phyloP scores from a whole-genome alignment of 75 land plant species.

The Selaginella tamariscina region DNA sequence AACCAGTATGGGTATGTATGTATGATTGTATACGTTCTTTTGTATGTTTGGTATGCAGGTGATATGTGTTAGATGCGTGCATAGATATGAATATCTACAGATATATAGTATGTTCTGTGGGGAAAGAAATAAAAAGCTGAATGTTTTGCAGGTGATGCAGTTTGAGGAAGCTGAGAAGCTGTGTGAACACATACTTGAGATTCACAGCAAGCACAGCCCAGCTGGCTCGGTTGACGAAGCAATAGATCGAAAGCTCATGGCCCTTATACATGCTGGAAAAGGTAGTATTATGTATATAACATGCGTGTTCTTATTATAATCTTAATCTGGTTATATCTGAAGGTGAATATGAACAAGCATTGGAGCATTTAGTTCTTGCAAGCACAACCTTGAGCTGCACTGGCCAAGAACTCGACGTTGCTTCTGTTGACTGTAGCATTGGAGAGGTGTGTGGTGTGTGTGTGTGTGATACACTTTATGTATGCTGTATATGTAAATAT shows the following conservation, averaged over 20 bases:
- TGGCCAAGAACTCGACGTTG: background rate
- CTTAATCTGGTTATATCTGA: no score
- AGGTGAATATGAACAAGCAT: conserved; percentile 2
- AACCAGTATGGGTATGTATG: background rate
- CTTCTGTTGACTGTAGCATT: conserved; percentile 8
- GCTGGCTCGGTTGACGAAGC: background rate
- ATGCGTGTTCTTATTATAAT: no score
- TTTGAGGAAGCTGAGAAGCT: conserved; percentile 9
- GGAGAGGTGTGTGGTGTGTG: no score
- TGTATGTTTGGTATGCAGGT: background rate
- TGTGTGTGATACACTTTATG: no score
- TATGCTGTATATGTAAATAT: no score
- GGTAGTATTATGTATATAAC: no score
- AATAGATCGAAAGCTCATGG: conserved; percentile 3
- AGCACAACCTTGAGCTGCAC: background rate
- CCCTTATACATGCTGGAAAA: background rate
- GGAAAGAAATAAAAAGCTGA: background rate
- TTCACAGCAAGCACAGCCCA: background rate
- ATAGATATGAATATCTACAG: background rate
- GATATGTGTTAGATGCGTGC: background rate
- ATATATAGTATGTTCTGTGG: background rate
- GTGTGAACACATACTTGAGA: conserved; percentile 5
- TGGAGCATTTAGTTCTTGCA: conserved; percentile 8
- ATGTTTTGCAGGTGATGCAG: conserved; percentile 6
- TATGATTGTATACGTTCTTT: background rate